These are phyloP conservation scores for Zopfochytrium polystomum DNA, from an alignment of 371 early-diverging fungal genomes.

Conservation along the genomic window DNA sequence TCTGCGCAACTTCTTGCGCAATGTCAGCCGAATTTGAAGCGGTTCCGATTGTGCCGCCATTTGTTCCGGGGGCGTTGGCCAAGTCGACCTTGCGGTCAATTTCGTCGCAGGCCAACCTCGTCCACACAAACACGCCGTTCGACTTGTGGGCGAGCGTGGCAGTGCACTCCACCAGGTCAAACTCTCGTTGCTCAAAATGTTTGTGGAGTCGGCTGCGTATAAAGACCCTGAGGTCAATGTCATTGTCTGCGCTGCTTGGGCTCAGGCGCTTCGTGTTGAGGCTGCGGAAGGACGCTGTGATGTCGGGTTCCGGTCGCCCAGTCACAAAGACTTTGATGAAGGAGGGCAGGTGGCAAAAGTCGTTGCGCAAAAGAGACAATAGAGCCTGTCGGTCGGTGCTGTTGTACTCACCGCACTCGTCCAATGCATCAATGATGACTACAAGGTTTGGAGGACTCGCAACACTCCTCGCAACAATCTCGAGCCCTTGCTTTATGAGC, in stretches of 20 bases:
- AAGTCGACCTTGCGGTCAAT: not conserved
- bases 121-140: not conserved
- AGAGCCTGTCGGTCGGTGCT: not conserved
- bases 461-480: not conserved
- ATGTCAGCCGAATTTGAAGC: too few species aligned
- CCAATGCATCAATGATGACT: conserved; percentile 17
- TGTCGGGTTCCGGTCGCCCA: conserved; percentile 9
- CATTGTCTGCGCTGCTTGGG: not conserved
- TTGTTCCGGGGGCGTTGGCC: too few species aligned
- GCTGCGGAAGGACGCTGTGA: not conserved
- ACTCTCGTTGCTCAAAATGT: conserved; percentile 1
- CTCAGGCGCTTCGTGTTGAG: not conserved
- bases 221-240: not conserved
- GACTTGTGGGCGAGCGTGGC: not conserved
- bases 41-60: too few species aligned
- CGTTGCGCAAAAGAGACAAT: not conserved
- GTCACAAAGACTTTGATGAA: conserved; percentile 4
- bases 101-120: not conserved
- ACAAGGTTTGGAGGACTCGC: not conserved
- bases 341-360: not conserved
- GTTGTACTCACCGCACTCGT: not conserved
- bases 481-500: conserved; percentile 9
- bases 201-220: not conserved
- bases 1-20: not conserved
- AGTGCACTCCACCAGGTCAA: not conserved